Evolutionary conservation across 805 yeast genomes (phyloP), one percentile per base, ranked within the genome.

Genomic region (Starmerella khaoyaiensis): DNA sequence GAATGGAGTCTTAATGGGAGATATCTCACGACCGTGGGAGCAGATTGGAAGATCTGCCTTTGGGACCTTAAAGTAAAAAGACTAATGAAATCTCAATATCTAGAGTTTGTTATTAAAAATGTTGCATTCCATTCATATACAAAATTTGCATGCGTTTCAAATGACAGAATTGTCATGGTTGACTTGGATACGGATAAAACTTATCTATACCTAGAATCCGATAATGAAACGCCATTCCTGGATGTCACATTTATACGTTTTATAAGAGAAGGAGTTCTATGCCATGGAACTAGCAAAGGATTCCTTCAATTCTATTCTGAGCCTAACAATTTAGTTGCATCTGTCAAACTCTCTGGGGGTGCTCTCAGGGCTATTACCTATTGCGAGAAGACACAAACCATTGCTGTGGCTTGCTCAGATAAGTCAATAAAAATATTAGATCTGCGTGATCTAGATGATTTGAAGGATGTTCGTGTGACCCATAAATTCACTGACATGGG

Each of bases 11-110:
- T 4, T n/a, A 39, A 40, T 22, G 40, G 35, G 14, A 15, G 34
- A 7, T n/a, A 14, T n/a, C 20, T 45, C n/a, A 25, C 41, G 17
- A 36, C 41, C 9, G 38, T 37, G 11, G 42, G 45, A 18, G 18
- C 6, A 10, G 49, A 45, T 31, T 45, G 49, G 49, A 31, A 20
- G n/a, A 27, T 33, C 22, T 35, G 40, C 21, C 22, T 37, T 12
- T 45, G 49, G 49, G 37, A 40, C 26, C 15, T 29, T 20, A 11
- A 5, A 3, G 14, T 16, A 24, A 22, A 31, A 14, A 5, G 20
- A 8, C 32, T 35, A 11, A 19, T 22, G n/a, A 10, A n/a, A 12
- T 10, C 22, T 8, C 27, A 21, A 16, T 36, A 44, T 28, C 40
- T 44, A 26, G 42, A 28, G 16, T 30, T 37, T 26, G 10, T 23